Evolutionary conservation across 2,329 filamentous ascomycete species (phyloP).

Genomic region (Rutstroemia sydowiana): DNA sequence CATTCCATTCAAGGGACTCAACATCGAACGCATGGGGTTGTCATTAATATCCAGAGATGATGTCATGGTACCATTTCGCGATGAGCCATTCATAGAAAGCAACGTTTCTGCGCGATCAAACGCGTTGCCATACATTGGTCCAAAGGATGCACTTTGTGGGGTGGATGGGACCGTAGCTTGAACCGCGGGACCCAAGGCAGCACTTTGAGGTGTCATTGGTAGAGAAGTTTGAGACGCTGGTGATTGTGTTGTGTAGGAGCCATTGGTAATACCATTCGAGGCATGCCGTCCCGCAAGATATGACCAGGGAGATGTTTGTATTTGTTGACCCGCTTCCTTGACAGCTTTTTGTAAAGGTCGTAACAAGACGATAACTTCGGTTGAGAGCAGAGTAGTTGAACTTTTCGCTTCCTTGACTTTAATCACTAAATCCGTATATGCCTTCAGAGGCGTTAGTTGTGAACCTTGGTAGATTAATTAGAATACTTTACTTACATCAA

Average conservation of each 20-base stretch:
- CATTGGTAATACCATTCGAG: conserved; percentile 19
- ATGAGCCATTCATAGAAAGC: conserved; percentile 24
- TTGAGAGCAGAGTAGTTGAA: conserved; percentile 42
- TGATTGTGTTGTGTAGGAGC: conserved; percentile 24
- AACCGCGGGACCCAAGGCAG: conserved; percentile 80
- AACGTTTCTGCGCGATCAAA: conserved; percentile 29
- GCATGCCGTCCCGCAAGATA: conserved; percentile 35
- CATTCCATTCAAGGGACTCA: conserved; percentile 23
- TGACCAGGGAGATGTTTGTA: conserved; percentile 58
- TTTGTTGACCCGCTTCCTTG: conserved; percentile 70
- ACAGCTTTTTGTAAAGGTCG: conserved; percentile 75
- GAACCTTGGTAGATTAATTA: conserved; percentile 16
- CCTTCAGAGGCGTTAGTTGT: conserved; percentile 29
- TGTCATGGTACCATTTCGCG: conserved; percentile 29
- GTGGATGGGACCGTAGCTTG: conserved; percentile 81
- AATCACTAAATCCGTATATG: conserved; percentile 60
- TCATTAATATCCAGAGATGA: conserved; percentile 19
- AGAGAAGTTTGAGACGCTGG: conserved; percentile 48
- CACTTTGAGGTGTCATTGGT: conserved; percentile 83
- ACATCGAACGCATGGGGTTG: conserved; percentile 25
- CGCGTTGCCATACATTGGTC: conserved; percentile 25
- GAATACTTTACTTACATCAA: conserved; percentile 41
- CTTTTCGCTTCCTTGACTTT: conserved; percentile 49
- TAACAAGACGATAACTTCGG: conserved; percentile 66
- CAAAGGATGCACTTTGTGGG: conserved; percentile 34